These are phyloP conservation scores for Pichia sp. DNA, from an alignment of 1,139 yeast genomes.

Conservation along the genomic window DNA sequence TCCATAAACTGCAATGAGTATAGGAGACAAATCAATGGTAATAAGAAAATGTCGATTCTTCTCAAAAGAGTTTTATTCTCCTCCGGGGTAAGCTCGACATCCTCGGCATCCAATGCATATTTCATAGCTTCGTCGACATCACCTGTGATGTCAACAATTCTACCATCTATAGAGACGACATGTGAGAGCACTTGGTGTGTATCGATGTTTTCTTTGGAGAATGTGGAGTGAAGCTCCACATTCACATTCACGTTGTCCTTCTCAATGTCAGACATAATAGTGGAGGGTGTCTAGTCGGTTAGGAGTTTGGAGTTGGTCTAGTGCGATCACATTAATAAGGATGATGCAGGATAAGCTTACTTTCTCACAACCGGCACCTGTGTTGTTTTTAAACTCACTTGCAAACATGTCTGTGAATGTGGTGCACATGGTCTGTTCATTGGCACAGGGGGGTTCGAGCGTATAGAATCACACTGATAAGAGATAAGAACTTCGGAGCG, in stretches of 20 bases:
- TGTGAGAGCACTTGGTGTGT: slow-evolving; percentile 26
- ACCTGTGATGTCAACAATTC: slow-evolving; percentile 28
- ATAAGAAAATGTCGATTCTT: slow-evolving; percentile 47
- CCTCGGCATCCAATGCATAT: slow-evolving; percentile 24
- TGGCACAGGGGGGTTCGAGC: too few relatives aligned
- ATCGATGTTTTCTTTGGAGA: slow-evolving; percentile 27
- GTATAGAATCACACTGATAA: too few relatives aligned
- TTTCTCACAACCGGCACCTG: too few relatives aligned
- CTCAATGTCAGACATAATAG: slow-evolving; percentile 17
- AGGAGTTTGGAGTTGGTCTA: too few relatives aligned
- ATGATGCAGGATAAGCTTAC: too few relatives aligned
- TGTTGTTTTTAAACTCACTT: too few relatives aligned
- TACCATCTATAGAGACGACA: slow-evolving; percentile 30
- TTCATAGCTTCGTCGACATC: slow-evolving; percentile 28
- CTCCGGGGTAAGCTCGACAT: slow-evolving; percentile 17
- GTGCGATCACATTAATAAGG: too few relatives aligned
- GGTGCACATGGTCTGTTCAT: too few relatives aligned
- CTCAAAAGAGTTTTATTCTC: slow-evolving; percentile 33
- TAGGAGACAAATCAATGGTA: slow-evolving; percentile 49
- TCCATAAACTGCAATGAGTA: slow-evolving; percentile 62
- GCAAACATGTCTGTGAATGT: too few relatives aligned
- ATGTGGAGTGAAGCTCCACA: slow-evolving; percentile 18
- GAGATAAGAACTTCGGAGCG: too few relatives aligned
- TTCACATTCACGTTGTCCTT: slow-evolving; percentile 4
- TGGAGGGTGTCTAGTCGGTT: too few relatives aligned